Conservation (phyloP, 2,329 filamentous ascomycete genomes). For the Fusarium sp. region DNA sequence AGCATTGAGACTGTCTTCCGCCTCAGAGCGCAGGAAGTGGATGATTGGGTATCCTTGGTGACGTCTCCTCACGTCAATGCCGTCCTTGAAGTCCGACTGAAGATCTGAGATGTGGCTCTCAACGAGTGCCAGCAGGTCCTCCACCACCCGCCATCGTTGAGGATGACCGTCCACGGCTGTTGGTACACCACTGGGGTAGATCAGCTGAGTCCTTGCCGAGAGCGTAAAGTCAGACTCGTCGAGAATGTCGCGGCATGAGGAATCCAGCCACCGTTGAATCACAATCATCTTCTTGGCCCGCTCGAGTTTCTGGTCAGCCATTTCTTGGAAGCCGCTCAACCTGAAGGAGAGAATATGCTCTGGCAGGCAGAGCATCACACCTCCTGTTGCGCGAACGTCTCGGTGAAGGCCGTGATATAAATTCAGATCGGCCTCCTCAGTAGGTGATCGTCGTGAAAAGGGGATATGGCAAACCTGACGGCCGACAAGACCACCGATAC, state of each 20-base stretch:
- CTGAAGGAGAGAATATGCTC: constrained; percentile 75
- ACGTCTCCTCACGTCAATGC: constrained; percentile 61
- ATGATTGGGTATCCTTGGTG: constrained; percentile 64
- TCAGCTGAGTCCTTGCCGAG: constrained; percentile 65
- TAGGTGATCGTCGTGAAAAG: constrained; percentile 60
- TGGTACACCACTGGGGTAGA: constrained; percentile 66
- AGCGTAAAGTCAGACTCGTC: constrained; percentile 73
- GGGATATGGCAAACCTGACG: constrained; percentile 67
- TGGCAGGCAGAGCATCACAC: constrained; percentile 69
- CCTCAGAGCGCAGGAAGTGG: constrained; percentile 64
- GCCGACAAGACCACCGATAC: constrained; percentile 65
- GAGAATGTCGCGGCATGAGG: constrained; percentile 67
- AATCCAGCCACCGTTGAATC: constrained; percentile 63
- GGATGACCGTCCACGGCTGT: constrained; percentile 64
- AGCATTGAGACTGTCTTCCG: constrained; percentile 57
- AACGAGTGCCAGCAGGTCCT: constrained; percentile 57
- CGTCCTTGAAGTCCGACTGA: constrained; percentile 49
- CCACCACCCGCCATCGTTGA: constrained; percentile 60
- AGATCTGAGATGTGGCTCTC: constrained; percentile 55
- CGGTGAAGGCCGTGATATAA: constrained; percentile 42
- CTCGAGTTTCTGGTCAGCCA: constrained; percentile 59
- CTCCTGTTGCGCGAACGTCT: constrained; percentile 54
- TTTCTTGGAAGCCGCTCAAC: constrained; percentile 68
- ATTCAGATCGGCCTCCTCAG: too few relatives aligned
- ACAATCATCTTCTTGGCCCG: constrained; percentile 62